Base-by-base conservation (phyloP, 2,329 filamentous ascomycete species). In the Endocalyx cinctus region DNA sequence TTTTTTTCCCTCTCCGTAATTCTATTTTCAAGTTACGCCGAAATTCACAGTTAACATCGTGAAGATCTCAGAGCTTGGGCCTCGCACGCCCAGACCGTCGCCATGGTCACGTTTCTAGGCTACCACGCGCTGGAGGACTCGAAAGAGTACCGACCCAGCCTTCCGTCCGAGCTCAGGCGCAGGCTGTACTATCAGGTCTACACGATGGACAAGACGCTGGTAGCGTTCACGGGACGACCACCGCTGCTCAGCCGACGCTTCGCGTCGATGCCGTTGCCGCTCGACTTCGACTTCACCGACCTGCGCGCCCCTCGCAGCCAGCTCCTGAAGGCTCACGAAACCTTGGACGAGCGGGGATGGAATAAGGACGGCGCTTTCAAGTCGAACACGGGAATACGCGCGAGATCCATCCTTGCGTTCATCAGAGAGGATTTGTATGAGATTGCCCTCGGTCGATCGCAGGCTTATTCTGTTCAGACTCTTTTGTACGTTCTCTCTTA, bases 341-440 rank as follows among this genome's bases (percentile, higher is more conserved):
- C 39, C 1, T 40, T 66, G 1, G 57, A 64, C 29, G 46, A 54
- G 13, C 48, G 51, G 5, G 64, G 63, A 0, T 67, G 63, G 65
- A 62, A 60, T 32, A 57, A 46, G 0, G 45, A 52, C 14, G 54
- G 50, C 1, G 33, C 40, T 7, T 38, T 60, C 3, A 50, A 57
- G 20, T 42, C 55, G 3, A 43, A 57, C 7, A 64, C 62, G 1
- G 37, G 55, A 30, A 39, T 52, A 25, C 49, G 54, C 13, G 47
- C 47, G 5, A 46, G 54, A 5, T 33, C 41, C 11, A 39, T 66
- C 10, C 61, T 79, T 22, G 66, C 68, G 3, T 48, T 62, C 1
- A 62, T 80, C 6, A 62, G 71, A 3, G 76, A 81, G 39, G 75
- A 81, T 29, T 67, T 81, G 5, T 60, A 81, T 5, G 72, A 79